Conservation (phyloP, 139 green algal species). For the Deuterostichococcus epilithicus region DNA sequence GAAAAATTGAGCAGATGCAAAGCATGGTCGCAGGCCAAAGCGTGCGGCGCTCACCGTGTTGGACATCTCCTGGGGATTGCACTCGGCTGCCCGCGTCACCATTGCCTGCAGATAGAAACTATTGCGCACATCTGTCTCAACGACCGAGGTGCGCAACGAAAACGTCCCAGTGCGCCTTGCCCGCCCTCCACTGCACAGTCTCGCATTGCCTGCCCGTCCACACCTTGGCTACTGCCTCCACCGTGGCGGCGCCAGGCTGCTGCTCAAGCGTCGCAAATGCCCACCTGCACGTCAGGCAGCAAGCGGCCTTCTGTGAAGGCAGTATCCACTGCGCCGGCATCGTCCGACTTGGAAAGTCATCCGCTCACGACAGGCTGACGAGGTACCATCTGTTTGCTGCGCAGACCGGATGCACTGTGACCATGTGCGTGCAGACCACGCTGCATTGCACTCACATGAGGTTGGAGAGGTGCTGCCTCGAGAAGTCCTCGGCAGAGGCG, state of each 20-base stretch:
- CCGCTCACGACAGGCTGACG: not conserved
- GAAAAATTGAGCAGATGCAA: too few relatives aligned
- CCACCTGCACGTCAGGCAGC: conserved; percentile 6
- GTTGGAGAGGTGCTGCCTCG: conserved; percentile 43
- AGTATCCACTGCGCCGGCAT: too few relatives aligned
- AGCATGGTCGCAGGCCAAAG: conserved; percentile 4
- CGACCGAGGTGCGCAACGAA: too few relatives aligned
- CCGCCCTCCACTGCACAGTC: too few relatives aligned
- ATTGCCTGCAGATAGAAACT: conserved; percentile 14
- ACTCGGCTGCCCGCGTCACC: conserved; percentile 23
- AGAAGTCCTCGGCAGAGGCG: conserved; percentile 19
- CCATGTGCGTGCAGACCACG: too few relatives aligned
- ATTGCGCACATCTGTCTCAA: too few relatives aligned
- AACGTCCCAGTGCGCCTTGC: too few relatives aligned
- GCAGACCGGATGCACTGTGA: too few relatives aligned
- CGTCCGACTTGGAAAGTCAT: too few relatives aligned
- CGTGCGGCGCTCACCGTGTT: conserved; percentile 23
- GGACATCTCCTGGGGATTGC: conserved; percentile 52
- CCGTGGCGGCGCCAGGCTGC: not conserved
- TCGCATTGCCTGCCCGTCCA: not conserved
- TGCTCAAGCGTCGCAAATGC: conserved; percentile 35
- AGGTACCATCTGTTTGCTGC: not conserved
- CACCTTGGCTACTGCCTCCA: conserved; percentile 12
- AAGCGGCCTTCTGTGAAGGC: too few relatives aligned
- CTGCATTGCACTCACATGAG: conserved; percentile 15